A percentile compares a stretch with the other conserved stretches of the same genome.
Evolutionary conservation across 129 eudicot genomes (phyloP).

Genomic region (Logfia minima): DNA sequence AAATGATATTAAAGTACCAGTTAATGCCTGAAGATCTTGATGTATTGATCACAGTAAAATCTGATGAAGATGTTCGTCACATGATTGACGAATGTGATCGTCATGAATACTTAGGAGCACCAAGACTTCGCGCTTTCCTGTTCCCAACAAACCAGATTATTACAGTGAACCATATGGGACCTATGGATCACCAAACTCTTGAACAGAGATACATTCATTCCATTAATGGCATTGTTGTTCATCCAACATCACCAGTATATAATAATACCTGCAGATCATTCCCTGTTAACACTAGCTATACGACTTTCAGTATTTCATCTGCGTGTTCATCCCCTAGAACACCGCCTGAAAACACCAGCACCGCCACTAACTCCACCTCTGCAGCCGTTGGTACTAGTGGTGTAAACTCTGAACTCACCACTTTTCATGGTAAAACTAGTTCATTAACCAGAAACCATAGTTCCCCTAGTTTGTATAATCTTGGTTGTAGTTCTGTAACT

Average conservation of each 20-base stretch:
- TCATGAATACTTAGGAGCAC: conserved; percentile 44
- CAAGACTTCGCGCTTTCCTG: conserved; percentile 66
- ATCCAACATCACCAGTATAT: conserved; percentile 28
- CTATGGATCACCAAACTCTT: conserved; percentile 38
- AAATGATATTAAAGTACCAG: conserved; percentile 76
- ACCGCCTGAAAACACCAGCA: conserved; percentile 28
- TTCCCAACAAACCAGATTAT: conserved; percentile 53
- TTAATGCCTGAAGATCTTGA: conserved; percentile 13
- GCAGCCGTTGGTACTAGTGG: conserved; percentile 23
- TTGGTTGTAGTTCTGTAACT: conserved; percentile 25
- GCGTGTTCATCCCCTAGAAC: conserved; percentile 69
- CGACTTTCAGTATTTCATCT: conserved; percentile 40
- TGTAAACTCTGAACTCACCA: not conserved
- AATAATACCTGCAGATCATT: conserved; percentile 18
- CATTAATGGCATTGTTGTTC: conserved; percentile 54
- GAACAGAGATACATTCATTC: conserved; percentile 72
- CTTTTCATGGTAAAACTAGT: conserved; percentile 1
- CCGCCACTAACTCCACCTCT: conserved; percentile 9
- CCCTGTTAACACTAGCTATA: conserved; percentile 32
- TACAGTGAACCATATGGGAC: conserved; percentile 36
- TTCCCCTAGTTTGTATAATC: conserved; percentile 56
- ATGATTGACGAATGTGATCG: conserved; percentile 71
- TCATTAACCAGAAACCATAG: conserved; percentile 53
- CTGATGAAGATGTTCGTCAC: conserved; percentile 72
- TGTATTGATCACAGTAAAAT: conserved; percentile 41